Evolutionary conservation across 1,284 basidiomycete genomes (phyloP).

Genomic region (Vanrija sp.): DNA sequence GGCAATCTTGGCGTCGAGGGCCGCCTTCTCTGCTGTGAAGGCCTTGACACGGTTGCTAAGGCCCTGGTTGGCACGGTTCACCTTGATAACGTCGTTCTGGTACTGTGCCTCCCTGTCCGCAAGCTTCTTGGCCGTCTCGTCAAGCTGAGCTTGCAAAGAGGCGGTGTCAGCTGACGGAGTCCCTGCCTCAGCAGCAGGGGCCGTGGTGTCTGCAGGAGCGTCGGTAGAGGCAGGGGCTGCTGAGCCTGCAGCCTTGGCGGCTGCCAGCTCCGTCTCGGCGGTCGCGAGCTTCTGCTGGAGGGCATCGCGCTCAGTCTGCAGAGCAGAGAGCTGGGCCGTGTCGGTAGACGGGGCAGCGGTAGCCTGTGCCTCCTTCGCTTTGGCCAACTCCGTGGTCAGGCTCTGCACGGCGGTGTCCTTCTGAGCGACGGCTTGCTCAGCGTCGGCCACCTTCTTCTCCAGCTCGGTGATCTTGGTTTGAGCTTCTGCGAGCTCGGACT

Average conservation of each 20-base stretch:
- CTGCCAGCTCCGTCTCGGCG: slow-evolving; percentile 37
- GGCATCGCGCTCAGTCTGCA: slow-evolving; percentile 30
- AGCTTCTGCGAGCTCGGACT: slow-evolving; percentile 23
- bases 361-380: slow-evolving; percentile 5
- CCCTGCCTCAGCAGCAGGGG: neutral
- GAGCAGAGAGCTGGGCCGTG: neutral
- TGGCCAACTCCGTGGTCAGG: slow-evolving; percentile 34
- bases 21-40: slow-evolving; percentile 16
- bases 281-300: slow-evolving; percentile 32
- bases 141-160: slow-evolving; percentile 21
- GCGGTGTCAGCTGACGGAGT: neutral
- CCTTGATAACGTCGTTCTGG: slow-evolving; percentile 34
- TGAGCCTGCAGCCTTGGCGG: slow-evolving; percentile 24
- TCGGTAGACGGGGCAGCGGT: neutral
- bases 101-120: slow-evolving; percentile 23
- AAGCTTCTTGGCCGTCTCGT: slow-evolving; percentile 17
- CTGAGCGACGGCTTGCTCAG: slow-evolving; percentile 14
- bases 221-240: neutral
- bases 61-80: slow-evolving; percentile 31
- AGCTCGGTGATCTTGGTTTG: slow-evolving; percentile 28
- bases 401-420: slow-evolving; percentile 34
- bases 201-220: neutral
- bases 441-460: slow-evolving; percentile 30
- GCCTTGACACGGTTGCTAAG: slow-evolving; percentile 18
- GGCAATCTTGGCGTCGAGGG: slow-evolving; percentile 16